phyloP scores from a whole-genome alignment of 2,329 filamentous ascomycete species.

The Dactylellina cionopaga region DNA sequence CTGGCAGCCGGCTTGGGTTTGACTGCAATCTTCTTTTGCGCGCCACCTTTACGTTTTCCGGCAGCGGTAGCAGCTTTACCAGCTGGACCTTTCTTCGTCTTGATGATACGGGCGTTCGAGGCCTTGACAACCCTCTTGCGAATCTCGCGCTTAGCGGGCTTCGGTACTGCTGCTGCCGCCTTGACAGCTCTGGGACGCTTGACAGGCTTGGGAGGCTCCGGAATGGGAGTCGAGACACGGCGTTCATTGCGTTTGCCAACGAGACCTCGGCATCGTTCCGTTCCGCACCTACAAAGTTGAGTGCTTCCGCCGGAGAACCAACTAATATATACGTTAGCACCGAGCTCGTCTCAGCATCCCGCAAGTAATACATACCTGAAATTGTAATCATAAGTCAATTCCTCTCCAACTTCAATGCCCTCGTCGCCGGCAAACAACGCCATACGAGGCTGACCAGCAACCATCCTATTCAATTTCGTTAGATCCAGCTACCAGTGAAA shows the following conservation, averaged over 20 bases:
- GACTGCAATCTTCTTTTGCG: slow-evolving; percentile 36
- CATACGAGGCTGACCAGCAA: slow-evolving; percentile 92
- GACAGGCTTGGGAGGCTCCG: slow-evolving; percentile 36
- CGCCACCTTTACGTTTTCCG: slow-evolving; percentile 15
- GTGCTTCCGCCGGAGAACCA: slow-evolving; percentile 71
- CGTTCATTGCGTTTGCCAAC: slow-evolving; percentile 62
- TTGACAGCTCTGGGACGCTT: slow-evolving; percentile 42
- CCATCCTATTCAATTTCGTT: slow-evolving; percentile 69
- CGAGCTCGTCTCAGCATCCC: not conserved
- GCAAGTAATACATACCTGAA: slow-evolving; percentile 67
- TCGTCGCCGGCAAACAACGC: slow-evolving; percentile 90
- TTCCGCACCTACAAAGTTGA: slow-evolving; percentile 72
- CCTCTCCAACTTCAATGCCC: slow-evolving; percentile 92
- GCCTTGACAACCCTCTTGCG: slow-evolving; percentile 55
- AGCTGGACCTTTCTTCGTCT: slow-evolving; percentile 40
- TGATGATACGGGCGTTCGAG: slow-evolving; percentile 43
- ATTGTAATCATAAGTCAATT: slow-evolving; percentile 92
- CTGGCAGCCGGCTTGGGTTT: slow-evolving; percentile 45
- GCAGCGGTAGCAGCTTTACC: slow-evolving; percentile 19
- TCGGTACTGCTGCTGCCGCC: slow-evolving; percentile 9
- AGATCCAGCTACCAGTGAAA: too few species aligned
- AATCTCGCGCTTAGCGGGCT: slow-evolving; percentile 45
- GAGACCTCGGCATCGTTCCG: slow-evolving; percentile 70
- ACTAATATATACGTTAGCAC: slow-evolving; percentile 57
- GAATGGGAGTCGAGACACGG: slow-evolving; percentile 34